Evolutionary conservation across 2,329 filamentous ascomycete genomes (phyloP), one percentile per base, ranked within the genome.

Genomic region (Trichophyton verrucosum): DNA sequence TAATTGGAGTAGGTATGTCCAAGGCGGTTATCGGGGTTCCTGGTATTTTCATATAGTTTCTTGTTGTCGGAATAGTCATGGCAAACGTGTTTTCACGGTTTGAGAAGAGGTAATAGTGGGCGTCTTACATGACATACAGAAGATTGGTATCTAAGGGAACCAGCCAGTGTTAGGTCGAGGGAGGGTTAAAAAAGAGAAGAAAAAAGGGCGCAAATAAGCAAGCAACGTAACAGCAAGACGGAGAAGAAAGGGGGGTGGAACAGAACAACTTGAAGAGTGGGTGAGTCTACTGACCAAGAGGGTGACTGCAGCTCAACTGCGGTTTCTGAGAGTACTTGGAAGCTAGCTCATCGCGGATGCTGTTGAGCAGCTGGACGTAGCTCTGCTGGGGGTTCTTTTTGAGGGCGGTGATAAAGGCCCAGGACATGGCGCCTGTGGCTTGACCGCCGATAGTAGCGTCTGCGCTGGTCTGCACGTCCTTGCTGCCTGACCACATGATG

Each of bases 381-480:
- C 88, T 96, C 78, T 97, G 94, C 72, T 95, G 87, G 0, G 90
- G 90, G 71, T 95, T 95, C 78, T 91, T 90, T 80, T 88, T 91
- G 70, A 97, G 81, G 20, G 91, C 87, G 1, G 82, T 85, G 73
- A 99, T 94, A 74, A 99, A 99, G 1, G 94, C 94, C 85, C 88
- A 96, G 2, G 91, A 96, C 94, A 99, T 97, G 74, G 94, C 94
- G 60, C 94, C 94, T 0, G 94, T 99, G 38, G 94, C 92, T 76
- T 96, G 82, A 61, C 89, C 85, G 49, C 82, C 84, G 66, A 97
- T 96, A 30, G 85, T 88, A 11, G 94, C 91, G 73, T 99, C 94
- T 76, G 90, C 88, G 62, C 91, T 95, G 68, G 94, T 99, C 76
- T 97, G 94, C 64, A 86, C 84, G 71, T 99, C 94, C 76, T 96